Evolutionary conservation across 345 rosid species (phyloP).

Genomic region (Hypericum androsaemum): DNA sequence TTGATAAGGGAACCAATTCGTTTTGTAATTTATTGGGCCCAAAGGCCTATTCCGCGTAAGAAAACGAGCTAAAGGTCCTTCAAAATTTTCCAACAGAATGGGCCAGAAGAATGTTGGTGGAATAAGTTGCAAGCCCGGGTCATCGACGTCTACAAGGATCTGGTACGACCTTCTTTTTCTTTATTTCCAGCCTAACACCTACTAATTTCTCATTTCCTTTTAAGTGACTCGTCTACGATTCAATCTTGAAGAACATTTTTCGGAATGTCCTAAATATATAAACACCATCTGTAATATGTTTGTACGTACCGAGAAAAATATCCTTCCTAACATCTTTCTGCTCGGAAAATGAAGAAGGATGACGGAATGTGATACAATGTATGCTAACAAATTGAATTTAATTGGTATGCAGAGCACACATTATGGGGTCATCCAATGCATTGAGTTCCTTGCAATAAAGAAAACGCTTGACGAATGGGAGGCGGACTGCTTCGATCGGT

Average conservation of each 20-base stretch:
- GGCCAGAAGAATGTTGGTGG: constrained; percentile 29
- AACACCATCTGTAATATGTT: too few species aligned
- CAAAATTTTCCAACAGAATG: constrained; percentile 26
- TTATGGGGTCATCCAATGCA: constrained; percentile 29
- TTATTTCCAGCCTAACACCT: not conserved
- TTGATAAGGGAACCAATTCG: too few species aligned
- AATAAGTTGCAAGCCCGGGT: constrained; percentile 33
- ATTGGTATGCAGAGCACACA: constrained; percentile 17
- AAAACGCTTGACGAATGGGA: constrained; percentile 22
- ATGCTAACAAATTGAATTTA: too few species aligned
- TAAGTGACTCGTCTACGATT: not conserved
- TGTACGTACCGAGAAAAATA: too few species aligned
- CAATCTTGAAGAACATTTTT: not conserved
- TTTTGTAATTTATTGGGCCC: too few species aligned
- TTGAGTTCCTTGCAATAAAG: constrained; percentile 28
- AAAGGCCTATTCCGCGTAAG: too few species aligned
- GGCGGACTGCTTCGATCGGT: constrained; percentile 16
- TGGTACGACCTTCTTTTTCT: constrained; percentile 18
- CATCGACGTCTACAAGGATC: constrained; percentile 19
- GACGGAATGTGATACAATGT: too few species aligned
- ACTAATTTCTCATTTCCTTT: not conserved
- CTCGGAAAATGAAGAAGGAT: too few species aligned
- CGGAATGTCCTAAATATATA: too few species aligned
- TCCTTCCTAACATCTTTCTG: too few species aligned
- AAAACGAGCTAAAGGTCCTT: not conserved